These are phyloP conservation scores for Aspergillus carbonarius DNA, from an alignment of 2,329 filamentous ascomycete species.

Conservation along the genomic window DNA sequence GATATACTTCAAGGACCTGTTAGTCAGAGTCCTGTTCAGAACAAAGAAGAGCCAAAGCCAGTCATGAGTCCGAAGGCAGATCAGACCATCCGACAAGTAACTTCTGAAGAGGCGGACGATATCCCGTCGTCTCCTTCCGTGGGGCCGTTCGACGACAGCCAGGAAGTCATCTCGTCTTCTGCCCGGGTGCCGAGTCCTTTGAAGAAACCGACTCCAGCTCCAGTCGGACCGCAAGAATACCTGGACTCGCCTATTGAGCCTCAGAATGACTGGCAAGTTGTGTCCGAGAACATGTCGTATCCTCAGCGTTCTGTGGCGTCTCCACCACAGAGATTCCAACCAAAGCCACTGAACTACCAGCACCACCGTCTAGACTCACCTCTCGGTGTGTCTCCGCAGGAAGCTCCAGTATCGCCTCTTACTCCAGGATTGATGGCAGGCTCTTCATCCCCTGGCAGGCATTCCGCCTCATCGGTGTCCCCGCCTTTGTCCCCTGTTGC, in stretches of 20 bases:
- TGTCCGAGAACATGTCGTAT: constrained; percentile 6
- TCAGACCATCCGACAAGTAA: constrained; percentile 38
- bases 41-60: constrained; percentile 20
- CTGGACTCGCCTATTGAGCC: constrained; percentile 26
- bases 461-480: constrained; percentile 58
- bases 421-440: constrained; percentile 69
- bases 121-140: constrained; percentile 21
- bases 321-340: constrained; percentile 30
- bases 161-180: constrained; percentile 22
- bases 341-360: constrained; percentile 23
- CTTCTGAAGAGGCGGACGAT: constrained; percentile 30
- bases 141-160: constrained; percentile 20
- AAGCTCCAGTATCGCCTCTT: constrained; percentile 37
- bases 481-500: constrained; percentile 56
- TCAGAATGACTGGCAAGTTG: constrained; percentile 6
- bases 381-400: constrained; percentile 62
- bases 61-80: constrained; percentile 23
- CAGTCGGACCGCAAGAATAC: constrained; percentile 15
- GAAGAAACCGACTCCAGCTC: constrained; percentile 25
- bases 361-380: constrained; percentile 67
- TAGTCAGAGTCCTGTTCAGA: constrained; percentile 23
- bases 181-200: constrained; percentile 21
- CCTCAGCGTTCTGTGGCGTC: constrained; percentile 25
- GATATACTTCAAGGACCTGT: constrained; percentile 36
- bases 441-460: constrained; percentile 68